These are phyloP conservation scores for Plenodomus lindquistii DNA, from an alignment of 2,329 filamentous ascomycete species.

Conservation along the genomic window DNA sequence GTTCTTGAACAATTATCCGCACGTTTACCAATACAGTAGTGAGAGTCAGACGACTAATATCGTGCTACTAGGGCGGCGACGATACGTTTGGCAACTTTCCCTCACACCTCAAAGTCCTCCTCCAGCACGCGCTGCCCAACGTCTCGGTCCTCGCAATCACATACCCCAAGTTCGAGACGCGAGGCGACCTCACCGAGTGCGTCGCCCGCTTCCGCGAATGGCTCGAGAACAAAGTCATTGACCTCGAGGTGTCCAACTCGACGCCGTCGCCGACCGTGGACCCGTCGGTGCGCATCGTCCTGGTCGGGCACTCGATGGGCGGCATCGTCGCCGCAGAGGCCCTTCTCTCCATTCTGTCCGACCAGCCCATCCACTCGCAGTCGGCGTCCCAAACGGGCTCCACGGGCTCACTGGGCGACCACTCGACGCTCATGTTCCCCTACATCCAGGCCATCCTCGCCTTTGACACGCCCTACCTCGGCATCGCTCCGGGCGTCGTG, in stretches of 20 bases:
- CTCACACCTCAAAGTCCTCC: constrained; percentile 67
- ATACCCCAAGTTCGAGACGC: constrained; percentile 84
- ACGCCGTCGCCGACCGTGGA: constrained; percentile 85
- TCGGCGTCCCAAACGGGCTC: constrained; percentile 41
- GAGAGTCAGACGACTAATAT: too few relatives aligned
- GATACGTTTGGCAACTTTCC: constrained; percentile 78
- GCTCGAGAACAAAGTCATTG: constrained; percentile 90
- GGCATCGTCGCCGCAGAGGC: constrained; percentile 94
- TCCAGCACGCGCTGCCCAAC: constrained; percentile 69
- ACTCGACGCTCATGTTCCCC: constrained; percentile 82
- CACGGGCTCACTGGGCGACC: constrained; percentile 38
- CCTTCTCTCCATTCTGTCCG: constrained; percentile 72
- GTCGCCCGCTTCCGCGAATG: constrained; percentile 77
- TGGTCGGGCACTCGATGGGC: constrained; percentile 84
- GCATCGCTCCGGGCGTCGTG: constrained; percentile 80
- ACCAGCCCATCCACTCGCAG: constrained; percentile 40
- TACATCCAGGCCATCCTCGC: constrained; percentile 88
- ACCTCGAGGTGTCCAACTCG: constrained; percentile 81
- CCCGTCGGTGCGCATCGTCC: constrained; percentile 78
- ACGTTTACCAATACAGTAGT: too few relatives aligned
- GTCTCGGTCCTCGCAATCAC: constrained; percentile 68
- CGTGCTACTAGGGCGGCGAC: constrained; percentile 65
- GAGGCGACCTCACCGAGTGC: constrained; percentile 72
- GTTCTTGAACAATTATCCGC: too few relatives aligned
- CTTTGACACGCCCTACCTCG: constrained; percentile 91